Base-by-base conservation (phyloP, 1,284 basidiomycete species). In the Chalciporus piperatoides region DNA sequence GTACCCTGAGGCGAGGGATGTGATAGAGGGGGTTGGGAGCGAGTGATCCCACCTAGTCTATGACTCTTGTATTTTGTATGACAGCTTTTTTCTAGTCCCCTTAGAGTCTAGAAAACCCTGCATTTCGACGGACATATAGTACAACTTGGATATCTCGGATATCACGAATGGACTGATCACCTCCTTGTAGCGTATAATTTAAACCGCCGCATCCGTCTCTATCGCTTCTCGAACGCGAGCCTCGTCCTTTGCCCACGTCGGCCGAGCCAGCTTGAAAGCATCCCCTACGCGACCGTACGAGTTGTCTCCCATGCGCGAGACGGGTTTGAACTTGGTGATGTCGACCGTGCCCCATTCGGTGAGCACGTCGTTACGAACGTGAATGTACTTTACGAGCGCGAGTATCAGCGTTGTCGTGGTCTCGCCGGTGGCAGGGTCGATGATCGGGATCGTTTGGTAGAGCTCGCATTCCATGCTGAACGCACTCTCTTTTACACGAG, bases 391-490 rank as follows among this genome's bases (percentile, higher is more conserved):
- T 51, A 87, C 71, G 15, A 70, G 69, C 2, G 79, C 85, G 5
- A 86, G 66, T 9, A 86, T 63, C 14, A 84, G 65, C 0, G 76
- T 81, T 12, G 67, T 65, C 2, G 71, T 59, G 48, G 59, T 52
- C 47, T 61, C 43, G 45, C 70, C 49, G 41, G 64, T 73, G 37
- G 62, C 53, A 51, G 73, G 68, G 59, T 78, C 64, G 57, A 67
- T 58, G 59, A 81, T 70, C 59, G 80, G 71, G 57, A 73, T 55
- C 55, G 70, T 60, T 59, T 79, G 72, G 28, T 68, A 67, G n/a
- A 80, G 65, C 68, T 78, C 77, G 65, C 82, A 87, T 67, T 88
- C 86, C 80, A 88, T 81, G 41, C 76, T 76, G 63, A 87, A 84
- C 0, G 80, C 82, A 43, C 82, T 80, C 64, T 90, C 87, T 53